Conservation (phyloP, 306 rosid species). For the Geum urbanum region DNA sequence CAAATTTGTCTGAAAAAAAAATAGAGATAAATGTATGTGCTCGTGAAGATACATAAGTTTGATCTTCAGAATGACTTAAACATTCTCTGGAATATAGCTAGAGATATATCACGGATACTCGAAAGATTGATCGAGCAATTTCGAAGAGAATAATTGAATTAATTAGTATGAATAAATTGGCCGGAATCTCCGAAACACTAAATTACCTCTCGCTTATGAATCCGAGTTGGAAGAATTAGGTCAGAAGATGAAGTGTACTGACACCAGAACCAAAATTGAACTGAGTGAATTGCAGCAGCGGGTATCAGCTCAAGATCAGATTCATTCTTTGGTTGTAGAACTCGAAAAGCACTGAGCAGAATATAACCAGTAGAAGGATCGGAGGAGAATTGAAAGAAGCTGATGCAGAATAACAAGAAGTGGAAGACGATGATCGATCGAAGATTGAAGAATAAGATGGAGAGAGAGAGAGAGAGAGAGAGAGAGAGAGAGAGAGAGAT, state of each 20-base stretch:
- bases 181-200: conserved; percentile 7
- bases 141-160: background rate
- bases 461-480: background rate
- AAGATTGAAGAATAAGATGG: background rate
- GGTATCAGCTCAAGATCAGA: background rate
- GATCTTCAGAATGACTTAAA: background rate
- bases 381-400: too few relatives aligned
- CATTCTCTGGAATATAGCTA: background rate
- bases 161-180: background rate
- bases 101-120: background rate
- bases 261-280: conserved; percentile 8
- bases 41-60: background rate
- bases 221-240: conserved; percentile 1
- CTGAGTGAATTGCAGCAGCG: background rate
- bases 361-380: background rate
- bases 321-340: conserved; percentile 5
- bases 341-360: background rate
- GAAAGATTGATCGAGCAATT: background rate
- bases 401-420: too few relatives aligned
- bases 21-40: background rate
- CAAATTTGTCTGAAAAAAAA: background rate
- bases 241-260: background rate
- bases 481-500: background rate
- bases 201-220: conserved; percentile 8
- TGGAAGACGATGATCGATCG: background rate